These are phyloP conservation scores for Tulasnella sp. DNA, from an alignment of 768 basidiomycete species.

Conservation along the genomic window DNA sequence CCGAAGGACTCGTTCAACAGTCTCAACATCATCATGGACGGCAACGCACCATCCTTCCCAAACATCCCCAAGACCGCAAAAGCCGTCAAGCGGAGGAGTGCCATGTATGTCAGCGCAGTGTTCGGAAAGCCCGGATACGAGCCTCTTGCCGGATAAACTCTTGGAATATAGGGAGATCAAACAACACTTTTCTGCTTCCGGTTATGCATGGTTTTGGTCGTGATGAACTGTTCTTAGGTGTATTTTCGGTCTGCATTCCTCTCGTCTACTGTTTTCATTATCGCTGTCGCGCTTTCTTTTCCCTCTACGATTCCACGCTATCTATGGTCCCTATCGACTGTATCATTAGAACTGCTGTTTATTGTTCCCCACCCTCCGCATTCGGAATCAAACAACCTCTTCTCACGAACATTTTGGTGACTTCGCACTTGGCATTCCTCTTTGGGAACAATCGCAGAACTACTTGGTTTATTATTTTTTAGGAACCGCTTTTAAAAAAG, in stretches of 20 bases:
- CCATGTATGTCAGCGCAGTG: neutral
- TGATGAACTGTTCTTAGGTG: too few species aligned
- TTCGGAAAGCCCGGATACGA: neutral
- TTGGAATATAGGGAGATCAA: neutral
- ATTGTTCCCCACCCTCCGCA: neutral
- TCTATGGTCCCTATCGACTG: neutral
- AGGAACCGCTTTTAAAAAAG: neutral
- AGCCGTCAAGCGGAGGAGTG: conserved; percentile 8
- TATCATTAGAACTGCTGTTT: neutral
- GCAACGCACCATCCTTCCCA: neutral
- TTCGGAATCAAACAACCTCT: too few species aligned
- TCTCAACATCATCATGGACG: conserved; percentile 6
- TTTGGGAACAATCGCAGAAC: neutral
- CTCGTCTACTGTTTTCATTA: neutral
- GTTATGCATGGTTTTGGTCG: neutral
- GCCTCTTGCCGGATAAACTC: neutral
- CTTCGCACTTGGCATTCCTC: neutral
- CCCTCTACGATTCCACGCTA: neutral
- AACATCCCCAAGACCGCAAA: conserved; percentile 4
- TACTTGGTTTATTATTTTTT: neutral
- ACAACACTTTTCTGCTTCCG: neutral
- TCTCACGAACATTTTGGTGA: neutral
- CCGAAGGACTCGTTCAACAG: conserved; percentile 5
- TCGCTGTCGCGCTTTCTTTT: neutral
- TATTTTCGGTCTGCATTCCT: too few species aligned